phyloP scores from a whole-genome alignment of 2,329 filamentous ascomycete species.

The Huntiella savannae region DNA sequence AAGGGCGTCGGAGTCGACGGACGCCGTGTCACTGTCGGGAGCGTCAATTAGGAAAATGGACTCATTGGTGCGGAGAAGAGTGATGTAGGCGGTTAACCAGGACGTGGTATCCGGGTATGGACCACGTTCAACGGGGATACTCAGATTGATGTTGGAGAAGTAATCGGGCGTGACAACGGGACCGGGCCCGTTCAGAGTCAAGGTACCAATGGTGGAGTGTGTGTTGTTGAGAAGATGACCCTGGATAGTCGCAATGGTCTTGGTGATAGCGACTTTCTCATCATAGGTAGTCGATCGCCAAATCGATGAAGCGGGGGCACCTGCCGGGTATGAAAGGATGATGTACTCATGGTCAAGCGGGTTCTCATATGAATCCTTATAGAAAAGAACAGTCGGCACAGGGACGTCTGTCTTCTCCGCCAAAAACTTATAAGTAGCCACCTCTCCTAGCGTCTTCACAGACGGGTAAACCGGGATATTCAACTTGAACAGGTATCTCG shows the following conservation, averaged over 20 bases:
- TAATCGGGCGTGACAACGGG: background rate
- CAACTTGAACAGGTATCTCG: background rate
- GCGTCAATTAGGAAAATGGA: background rate
- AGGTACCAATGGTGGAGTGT: background rate
- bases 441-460: background rate
- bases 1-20: background rate
- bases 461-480: background rate
- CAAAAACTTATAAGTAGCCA: background rate
- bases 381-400: background rate
- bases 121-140: background rate
- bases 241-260: background rate
- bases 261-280: background rate
- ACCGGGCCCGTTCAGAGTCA: background rate
- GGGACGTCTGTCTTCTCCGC: background rate
- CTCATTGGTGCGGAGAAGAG: background rate
- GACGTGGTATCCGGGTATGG: background rate
- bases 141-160: background rate
- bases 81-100: background rate
- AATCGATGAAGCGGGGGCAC: background rate
- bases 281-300: background rate
- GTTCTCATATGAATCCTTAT: background rate
- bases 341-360: background rate
- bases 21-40: background rate
- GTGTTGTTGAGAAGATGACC: background rate
- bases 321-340: background rate